These are phyloP conservation scores for Boletus subparvulus DNA, from an alignment of 768 basidiomycete genomes.

Conservation along the genomic window DNA sequence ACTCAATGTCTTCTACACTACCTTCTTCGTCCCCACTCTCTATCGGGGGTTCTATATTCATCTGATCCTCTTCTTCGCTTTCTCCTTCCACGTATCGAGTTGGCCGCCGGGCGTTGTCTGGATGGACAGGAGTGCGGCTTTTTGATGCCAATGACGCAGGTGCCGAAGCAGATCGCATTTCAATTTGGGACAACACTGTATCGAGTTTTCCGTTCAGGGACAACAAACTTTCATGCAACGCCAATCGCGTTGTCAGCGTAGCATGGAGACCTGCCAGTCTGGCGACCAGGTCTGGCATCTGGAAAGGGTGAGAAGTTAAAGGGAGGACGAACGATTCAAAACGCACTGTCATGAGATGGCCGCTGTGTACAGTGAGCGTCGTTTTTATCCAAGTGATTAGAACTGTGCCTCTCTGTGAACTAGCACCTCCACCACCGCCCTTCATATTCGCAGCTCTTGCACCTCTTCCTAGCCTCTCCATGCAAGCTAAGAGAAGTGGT, in stretches of 20 bases:
- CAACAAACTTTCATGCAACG: constrained; percentile 81
- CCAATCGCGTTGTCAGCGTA: constrained; percentile 73
- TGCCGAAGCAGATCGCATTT: constrained; percentile 75
- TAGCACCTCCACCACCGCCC: constrained; percentile 76
- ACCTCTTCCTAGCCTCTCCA: constrained; percentile 83
- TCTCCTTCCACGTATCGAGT: constrained; percentile 77
- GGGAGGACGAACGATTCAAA: neutral
- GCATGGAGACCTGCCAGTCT: constrained; percentile 84
- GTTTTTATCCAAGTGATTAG: constrained; percentile 78
- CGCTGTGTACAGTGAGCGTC: constrained; percentile 81
- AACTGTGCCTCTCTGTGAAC: constrained; percentile 69
- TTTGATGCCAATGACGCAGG: constrained; percentile 54
- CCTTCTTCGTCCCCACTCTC: constrained; percentile 68
- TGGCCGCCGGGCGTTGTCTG: constrained; percentile 41
- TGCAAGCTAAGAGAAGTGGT: constrained; percentile 81
- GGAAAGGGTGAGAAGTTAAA: constrained; percentile 10
- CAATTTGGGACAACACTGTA: constrained; percentile 91
- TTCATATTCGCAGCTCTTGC: constrained; percentile 69
- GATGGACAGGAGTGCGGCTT: constrained; percentile 36
- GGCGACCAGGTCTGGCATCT: constrained; percentile 93
- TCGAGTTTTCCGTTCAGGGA: constrained; percentile 88
- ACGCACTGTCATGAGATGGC: constrained; percentile 91
- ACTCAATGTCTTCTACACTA: constrained; percentile 76
- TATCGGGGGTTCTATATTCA: constrained; percentile 57
- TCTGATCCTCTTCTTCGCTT: constrained; percentile 63